Evolutionary conservation across 2,329 filamentous ascomycete species (phyloP).

Genomic region (Acarospora socialis): DNA sequence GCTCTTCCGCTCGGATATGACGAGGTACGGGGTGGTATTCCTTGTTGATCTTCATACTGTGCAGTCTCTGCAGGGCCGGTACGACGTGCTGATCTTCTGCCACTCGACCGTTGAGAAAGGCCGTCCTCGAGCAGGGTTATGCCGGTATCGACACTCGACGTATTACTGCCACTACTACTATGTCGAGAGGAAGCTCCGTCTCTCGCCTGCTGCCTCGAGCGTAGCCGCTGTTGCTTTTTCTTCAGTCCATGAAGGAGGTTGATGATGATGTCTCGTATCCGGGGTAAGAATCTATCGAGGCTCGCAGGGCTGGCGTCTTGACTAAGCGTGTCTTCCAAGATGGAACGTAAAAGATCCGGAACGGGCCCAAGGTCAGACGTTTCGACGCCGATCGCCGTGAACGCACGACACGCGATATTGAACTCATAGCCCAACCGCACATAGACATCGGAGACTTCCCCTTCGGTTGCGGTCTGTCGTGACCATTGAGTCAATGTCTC

Average conservation of each 20-base stretch:
- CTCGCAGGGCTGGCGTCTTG: constrained; percentile 91
- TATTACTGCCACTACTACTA: constrained; percentile 33
- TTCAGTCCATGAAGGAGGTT: constrained; percentile 91
- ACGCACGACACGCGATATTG: constrained; percentile 95
- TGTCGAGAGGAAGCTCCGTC: constrained; percentile 26
- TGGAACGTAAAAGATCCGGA: constrained; percentile 74
- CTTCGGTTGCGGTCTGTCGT: constrained; percentile 76
- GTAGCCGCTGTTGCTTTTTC: constrained; percentile 84
- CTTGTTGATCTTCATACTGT: constrained; percentile 23
- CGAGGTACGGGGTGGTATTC: constrained; percentile 19
- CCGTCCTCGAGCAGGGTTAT: constrained; percentile 32
- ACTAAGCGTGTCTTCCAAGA: constrained; percentile 88
- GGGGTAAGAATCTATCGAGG: constrained; percentile 81
- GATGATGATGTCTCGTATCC: constrained; percentile 97
- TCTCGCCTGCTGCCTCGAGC: constrained; percentile 40
- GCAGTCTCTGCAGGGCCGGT: constrained; percentile 24
- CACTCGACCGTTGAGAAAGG: constrained; percentile 16
- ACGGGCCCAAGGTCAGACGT: constrained; percentile 90
- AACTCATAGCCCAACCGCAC: constrained; percentile 96
- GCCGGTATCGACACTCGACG: constrained; percentile 28
- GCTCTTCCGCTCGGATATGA: constrained; percentile 17
- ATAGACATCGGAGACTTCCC: constrained; percentile 94
- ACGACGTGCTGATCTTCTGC: constrained; percentile 11
- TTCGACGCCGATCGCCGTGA: constrained; percentile 92
- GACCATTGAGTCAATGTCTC: constrained; percentile 98